Evolutionary conservation across 2,329 filamentous ascomycete species (phyloP), one percentile per base, ranked within the genome.

Genomic region (Conoideocrella luteorostrata): DNA sequence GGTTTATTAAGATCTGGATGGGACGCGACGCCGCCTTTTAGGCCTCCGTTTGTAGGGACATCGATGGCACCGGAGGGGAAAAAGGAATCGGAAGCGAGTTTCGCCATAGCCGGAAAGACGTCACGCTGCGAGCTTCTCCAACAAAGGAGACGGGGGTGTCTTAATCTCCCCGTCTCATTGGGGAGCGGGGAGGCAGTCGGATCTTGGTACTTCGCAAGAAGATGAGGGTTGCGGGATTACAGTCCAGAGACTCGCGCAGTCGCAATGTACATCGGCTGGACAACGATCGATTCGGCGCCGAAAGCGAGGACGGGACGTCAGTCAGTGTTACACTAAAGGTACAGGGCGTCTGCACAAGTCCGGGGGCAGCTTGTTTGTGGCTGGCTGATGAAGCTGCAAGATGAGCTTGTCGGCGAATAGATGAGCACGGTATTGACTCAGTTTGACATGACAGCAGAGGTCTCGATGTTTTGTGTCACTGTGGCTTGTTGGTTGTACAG

Each of bases 81-180:
- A 54, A 70, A 70, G 22, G 68, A 65, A 50, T 72, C 66, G 46
- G 65, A 58, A 26, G 63, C 61, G 26, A 68, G 46, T 49, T 63
- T 69, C 48, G 62, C 60, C 67, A 71, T 71, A 32, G 17, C 26
- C n/a, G 18, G 13, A 15, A 17, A 39, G 17, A 21, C 18, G 38
- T 24, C 13, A 15, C 10, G 15, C 9, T 20, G 10, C 17, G n/a
- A 9, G 20, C 23, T 41, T 24, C 15, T 32, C 15, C 13, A 23
- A 10, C 10, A 23, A 21, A 20, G 29, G 30, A 13, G 29, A 24
- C 12, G 35, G n/a, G n/a, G 23, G 24, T 18, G 5, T 33, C 21
- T 34, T 45, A 32, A 10, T 15, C 39, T 43, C 34, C 39, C 44
- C 29, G 44, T 46, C 20, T 39, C 44, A 37, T 33, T 6, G 29